A percentile compares a stretch with the other conserved stretches of the same genome.
Conservation (phyloP, 164 flowering plant genomes). For the Annona cherimola region DNA sequence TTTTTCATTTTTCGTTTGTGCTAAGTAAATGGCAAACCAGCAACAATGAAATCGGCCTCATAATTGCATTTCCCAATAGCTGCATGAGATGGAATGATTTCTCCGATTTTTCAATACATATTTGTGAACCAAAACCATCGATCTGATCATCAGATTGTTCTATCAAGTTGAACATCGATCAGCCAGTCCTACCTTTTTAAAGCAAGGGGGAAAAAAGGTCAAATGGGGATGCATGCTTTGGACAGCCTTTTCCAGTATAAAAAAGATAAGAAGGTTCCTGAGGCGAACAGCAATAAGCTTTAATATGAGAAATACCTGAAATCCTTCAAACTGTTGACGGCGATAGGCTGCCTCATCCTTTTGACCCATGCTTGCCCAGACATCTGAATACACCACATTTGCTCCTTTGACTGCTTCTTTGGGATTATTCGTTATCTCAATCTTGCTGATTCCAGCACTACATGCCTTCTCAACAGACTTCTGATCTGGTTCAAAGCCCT, state of each 20-base stretch:
- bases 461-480: slow-evolving; percentile 70
- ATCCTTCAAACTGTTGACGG: slow-evolving; percentile 76
- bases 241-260: neutral
- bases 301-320: slow-evolving; percentile 52
- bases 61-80: too few species aligned
- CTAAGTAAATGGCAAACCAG: too few species aligned
- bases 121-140: too few species aligned
- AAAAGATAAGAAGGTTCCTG: neutral
- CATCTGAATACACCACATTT: slow-evolving; percentile 94
- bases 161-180: too few species aligned
- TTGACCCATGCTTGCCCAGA: slow-evolving; percentile 99
- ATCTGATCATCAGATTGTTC: too few species aligned
- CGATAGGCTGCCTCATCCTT: slow-evolving; percentile 94
- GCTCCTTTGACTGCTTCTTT: slow-evolving; percentile 94
- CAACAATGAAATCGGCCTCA: too few species aligned
- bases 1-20: too few species aligned
- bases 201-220: too few species aligned
- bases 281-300: neutral
- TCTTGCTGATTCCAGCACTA: slow-evolving; percentile 73
- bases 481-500: slow-evolving; percentile 89
- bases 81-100: too few species aligned
- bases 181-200: too few species aligned
- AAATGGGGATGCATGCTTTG: too few species aligned
- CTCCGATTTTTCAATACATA: too few species aligned
- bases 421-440: slow-evolving; percentile 82